Evolutionary conservation across 345 rosid genomes (phyloP).

Genomic region (Rhodamnia argentea): DNA sequence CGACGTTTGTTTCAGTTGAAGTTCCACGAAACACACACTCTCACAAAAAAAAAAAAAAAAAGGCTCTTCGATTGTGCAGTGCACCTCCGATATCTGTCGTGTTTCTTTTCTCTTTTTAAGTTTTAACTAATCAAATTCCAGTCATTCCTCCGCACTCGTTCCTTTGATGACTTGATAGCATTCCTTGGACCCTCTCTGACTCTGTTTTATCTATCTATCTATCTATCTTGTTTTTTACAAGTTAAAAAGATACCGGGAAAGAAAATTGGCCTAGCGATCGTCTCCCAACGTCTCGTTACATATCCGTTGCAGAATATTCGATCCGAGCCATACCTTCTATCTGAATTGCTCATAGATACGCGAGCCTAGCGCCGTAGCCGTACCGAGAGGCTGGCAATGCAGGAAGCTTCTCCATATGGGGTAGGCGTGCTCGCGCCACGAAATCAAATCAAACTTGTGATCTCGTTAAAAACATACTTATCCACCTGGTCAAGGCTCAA

Average conservation of each 20-base stretch:
- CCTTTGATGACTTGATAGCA: background rate
- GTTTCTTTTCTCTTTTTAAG: background rate
- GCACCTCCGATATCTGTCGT: background rate
- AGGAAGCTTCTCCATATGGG: background rate
- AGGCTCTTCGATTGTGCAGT: background rate
- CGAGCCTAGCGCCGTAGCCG: fast-evolving
- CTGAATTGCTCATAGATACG: fast-evolving
- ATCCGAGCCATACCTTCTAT: fast-evolving
- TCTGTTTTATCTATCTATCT: background rate
- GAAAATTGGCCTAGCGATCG: background rate
- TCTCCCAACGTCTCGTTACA: fast-evolving
- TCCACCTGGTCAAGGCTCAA: background rate
- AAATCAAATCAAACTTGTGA: background rate
- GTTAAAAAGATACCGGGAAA: too few relatives aligned
- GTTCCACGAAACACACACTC: background rate
- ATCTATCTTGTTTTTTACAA: background rate
- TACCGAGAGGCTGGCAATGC: background rate
- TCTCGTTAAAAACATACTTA: too few relatives aligned
- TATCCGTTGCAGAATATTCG: background rate
- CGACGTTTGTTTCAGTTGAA: background rate
- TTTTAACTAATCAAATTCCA: background rate
- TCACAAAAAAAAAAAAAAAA: background rate
- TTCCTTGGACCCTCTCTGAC: background rate
- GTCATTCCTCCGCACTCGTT: background rate
- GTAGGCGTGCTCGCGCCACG: background rate